Evolutionary conservation across 2,329 filamentous ascomycete genomes (phyloP), one percentile per base, ranked within the genome.

Genomic region (Lasiodiplodia citricola): DNA sequence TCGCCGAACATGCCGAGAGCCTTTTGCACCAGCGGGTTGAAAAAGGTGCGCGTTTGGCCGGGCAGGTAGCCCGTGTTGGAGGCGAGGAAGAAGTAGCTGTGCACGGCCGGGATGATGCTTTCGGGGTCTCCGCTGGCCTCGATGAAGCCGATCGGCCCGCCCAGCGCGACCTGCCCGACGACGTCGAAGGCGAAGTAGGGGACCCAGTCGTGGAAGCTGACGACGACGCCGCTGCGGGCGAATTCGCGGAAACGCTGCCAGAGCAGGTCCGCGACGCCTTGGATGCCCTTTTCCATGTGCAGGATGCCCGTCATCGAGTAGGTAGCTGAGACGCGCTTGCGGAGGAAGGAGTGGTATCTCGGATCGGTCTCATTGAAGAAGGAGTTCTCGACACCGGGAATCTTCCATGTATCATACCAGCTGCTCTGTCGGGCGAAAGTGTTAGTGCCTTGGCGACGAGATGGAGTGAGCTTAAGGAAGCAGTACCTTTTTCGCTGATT

Each of bases 161-260:
- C 57, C 6, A 62, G 57, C 23, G 57, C 57, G 2, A 62, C 8
- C 23, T 62, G 23, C 16, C 57, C 41, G 21, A 62, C 57, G 4
- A 62, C 41, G 41, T 62, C 41, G 25, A 50, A 50, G 23, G 38
- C 41, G 25, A 50, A 50, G 25, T 11, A 62, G 7, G 23, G 16
- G 0, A 25, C 41, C 41, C 57, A 50, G 23, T 47, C 7, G 38
- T 14, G 13, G 2, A 87, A 69, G 44, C 83, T 81, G 1, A 91
- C 63, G 4, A 85, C 86, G 58, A 82, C 81, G 7, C 87, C 75
- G 64, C 81, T 84, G 1, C 85, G 87, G 2, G 83, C 85, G 23
- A 90, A 71, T 0, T 87, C 87, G 0, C 88, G 87, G 8, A 87
- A 57, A 13, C 57, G 38, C 3, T 23, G 13, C 57, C 57, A 62